Conservation (phyloP, 306 rosid genomes). For the Cucumis melo region DNA sequence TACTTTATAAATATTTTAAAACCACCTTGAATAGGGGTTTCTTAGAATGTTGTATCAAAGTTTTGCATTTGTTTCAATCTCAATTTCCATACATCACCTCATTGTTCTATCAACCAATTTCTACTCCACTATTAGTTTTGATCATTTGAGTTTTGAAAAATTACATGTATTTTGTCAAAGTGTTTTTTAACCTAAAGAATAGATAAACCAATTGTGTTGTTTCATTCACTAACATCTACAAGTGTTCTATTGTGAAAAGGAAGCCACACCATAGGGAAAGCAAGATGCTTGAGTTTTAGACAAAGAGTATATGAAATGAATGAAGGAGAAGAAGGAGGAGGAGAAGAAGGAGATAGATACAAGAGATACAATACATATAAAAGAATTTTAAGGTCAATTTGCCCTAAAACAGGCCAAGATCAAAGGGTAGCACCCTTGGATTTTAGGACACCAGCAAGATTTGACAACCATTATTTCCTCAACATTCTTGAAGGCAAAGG, state of each 20-base stretch:
- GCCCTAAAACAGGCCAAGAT: slow-evolving; percentile 57
- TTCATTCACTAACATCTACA: not conserved
- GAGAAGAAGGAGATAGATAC: slow-evolving; percentile 34
- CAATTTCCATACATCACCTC: not conserved
- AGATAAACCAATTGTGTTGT: no score
- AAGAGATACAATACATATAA: slow-evolving; percentile 42
- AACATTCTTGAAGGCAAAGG: slow-evolving; percentile 70
- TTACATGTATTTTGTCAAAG: no score
- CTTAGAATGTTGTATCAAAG: no score
- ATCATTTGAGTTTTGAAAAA: no score
- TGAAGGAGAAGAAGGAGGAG: not conserved
- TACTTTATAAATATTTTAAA: no score
- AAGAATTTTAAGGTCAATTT: slow-evolving; percentile 47
- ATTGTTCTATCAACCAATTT: not conserved
- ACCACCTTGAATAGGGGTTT: no score
- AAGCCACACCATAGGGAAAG: slow-evolving; percentile 84
- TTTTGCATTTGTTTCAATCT: no score
- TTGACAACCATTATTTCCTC: slow-evolving; percentile 63
- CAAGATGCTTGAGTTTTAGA: slow-evolving; percentile 64
- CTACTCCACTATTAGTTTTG: not conserved
- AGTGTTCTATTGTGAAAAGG: slow-evolving; percentile 19
- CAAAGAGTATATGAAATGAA: slow-evolving; percentile 46
- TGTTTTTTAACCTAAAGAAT: no score
- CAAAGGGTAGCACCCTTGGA: slow-evolving; percentile 51
- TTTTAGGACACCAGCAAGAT: slow-evolving; percentile 48